Evolutionary conservation across 768 basidiomycete species (phyloP), one percentile per base, ranked within the genome.

Genomic region (Tulasnella sp.): DNA sequence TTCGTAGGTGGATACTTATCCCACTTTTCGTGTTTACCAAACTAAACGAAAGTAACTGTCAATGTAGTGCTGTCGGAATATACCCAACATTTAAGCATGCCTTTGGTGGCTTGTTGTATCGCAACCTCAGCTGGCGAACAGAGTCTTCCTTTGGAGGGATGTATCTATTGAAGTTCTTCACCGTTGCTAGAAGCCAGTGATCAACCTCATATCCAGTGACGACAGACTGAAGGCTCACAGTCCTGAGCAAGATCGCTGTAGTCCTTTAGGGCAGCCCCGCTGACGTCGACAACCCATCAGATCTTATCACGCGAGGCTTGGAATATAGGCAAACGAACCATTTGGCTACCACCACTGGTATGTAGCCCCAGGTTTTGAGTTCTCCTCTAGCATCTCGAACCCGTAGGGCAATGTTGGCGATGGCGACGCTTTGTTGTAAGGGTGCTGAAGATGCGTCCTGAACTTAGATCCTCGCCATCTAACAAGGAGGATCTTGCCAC

Each of bases 311-410:
- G 20, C 4, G 31, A 69, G 8, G 37, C 14, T 69, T 28, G 24
- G 28, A n/a, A 54, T 7, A 34, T 20, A 75, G 41, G 37, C 11
- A 31, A 6, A 28, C 74, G 31, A 42, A 75, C 74, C 74, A 75
- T 75, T 75, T 75, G 11, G 74, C 74, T 28, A 75, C 74, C 14
- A 75, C 41, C 16, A 75, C 74, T 28, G 74, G 74, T 31, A 75
- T 42, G 28, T 75, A 75, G 9, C 74, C 74, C 40, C 40, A 48
- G 14, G 74, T 75, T 40, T 42, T 75, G 1, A 75, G 24, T 41
- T 75, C 74, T 48, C 74, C 74, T 75, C 74, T 31, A n/a, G 74
- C 41, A 48, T 75, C 74, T 48, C 46, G 31, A 31, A 75, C 74
- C 14, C 74, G 31, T 1, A 75, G 40, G 40, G 74, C 41, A 28